Base-by-base conservation (phyloP, 2,329 filamentous ascomycete genomes). In the Neonectria magnoliae region DNA sequence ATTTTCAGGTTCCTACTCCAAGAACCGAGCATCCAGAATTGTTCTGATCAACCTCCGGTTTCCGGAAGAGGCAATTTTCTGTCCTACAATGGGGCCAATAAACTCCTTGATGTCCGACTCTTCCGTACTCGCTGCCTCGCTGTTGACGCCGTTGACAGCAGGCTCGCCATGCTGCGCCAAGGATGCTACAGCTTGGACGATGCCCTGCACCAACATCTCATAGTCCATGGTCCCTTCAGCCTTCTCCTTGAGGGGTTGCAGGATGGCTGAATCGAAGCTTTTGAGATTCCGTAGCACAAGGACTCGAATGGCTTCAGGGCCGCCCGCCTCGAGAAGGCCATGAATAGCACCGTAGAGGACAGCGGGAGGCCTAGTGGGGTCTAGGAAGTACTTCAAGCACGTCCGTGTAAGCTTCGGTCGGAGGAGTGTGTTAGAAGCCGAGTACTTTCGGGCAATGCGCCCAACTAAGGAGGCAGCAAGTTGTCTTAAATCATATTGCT, bases 401-500 rank as follows among this genome's bases (percentile, higher is more conserved):
- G 94, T 96, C n/a, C 96, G 88, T 4, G 94, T 94, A 31, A 99
- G 90, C 68, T 97, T 93, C 2, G 94, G 91, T 62, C 94, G 93
- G 27, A 98, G 87, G 14, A 93, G 91, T 47, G 92, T 90, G 62
- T 94, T 97, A 5, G 90, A 91, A 27, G 90, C 86, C 6, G 91
- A 90, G 81, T 97, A 98, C 74, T 94, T 95, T 67, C 86, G 87
- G 4, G 92, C 90, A 42, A 99, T 92, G 38, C 89, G 87, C 33
- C 90, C 91, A 16, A 98, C 87, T 5, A 99, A 85, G 1, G 92
- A 92, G 1, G 93, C 93, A 1, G 96, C 91, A 11, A 96, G 86
- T 76, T 97, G 93, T 25, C 96, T 90, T 10, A 99, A 88, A 54
- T 90, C 86, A 76, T 96, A 97, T 76, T 97, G 86, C 61, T 88